Evolutionary conservation across 139 green algal genomes (phyloP).

Genomic region (Pseudopediastrum boryanum): DNA sequence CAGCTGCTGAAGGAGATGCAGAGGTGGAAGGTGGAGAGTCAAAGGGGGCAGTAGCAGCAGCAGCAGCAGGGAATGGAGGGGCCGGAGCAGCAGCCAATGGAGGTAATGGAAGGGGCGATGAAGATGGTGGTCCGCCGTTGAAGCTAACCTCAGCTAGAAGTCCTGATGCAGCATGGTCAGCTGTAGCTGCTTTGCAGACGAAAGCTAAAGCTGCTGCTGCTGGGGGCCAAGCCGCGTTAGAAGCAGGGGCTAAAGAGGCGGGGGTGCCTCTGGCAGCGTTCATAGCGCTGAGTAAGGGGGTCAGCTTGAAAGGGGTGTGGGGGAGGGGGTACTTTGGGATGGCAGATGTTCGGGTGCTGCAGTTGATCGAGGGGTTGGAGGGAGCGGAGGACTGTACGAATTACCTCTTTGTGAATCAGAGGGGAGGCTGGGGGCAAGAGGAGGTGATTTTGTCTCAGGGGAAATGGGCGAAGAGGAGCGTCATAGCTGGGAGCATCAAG

Average conservation of each 20-base stretch:
- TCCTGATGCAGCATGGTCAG: constrained; percentile 3
- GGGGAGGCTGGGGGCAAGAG: constrained; percentile 40
- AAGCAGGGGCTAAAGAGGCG: background rate
- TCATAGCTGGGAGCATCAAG: background rate
- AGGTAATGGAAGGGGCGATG: no score
- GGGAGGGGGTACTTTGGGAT: constrained; percentile 68
- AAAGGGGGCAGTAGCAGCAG: background rate
- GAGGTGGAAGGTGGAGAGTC: background rate
- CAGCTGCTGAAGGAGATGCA: background rate
- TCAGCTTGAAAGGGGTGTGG: constrained; percentile 53
- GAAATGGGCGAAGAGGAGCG: constrained; percentile 17
- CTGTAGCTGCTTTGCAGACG: constrained; percentile 20
- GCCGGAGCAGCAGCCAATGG: background rate
- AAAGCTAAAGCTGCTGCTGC: background rate
- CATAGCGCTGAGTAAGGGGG: constrained; percentile 37
- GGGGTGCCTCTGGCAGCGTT: background rate
- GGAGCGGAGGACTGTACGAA: constrained; percentile 35
- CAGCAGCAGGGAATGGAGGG: background rate
- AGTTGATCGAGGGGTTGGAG: constrained; percentile 65
- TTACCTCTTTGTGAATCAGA: constrained; percentile 44
- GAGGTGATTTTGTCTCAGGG: constrained; percentile 27
- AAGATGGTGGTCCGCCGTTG: no score
- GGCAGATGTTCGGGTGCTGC: constrained; percentile 56
- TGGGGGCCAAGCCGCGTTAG: background rate
- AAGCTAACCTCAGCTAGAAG: background rate